Percentiles rank a stretch among this genome's conserved stretches.
These are phyloP conservation scores for Penicillium sp. DNA, from an alignment of 2,329 filamentous ascomycete genomes.

Conservation along the genomic window DNA sequence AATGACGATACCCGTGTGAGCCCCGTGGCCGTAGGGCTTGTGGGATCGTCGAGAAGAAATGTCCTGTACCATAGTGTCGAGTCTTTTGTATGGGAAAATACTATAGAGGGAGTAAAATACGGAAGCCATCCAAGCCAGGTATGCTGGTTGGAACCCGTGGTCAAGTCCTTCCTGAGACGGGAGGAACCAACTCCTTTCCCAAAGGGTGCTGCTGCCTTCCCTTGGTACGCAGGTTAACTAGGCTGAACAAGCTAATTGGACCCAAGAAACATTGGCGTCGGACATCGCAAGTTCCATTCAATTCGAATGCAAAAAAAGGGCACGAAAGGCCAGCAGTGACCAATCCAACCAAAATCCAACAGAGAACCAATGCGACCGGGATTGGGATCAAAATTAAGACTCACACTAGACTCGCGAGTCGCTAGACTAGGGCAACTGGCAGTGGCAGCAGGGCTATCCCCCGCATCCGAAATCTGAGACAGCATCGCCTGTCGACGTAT, in stretches of 20 bases:
- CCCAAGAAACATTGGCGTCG: neutral
- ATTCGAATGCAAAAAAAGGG: neutral
- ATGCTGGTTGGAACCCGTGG: neutral
- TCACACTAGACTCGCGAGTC: no score
- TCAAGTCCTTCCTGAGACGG: neutral
- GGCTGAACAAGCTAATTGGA: neutral
- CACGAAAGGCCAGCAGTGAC: neutral
- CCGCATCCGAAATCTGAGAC: neutral
- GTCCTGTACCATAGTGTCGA: no score
- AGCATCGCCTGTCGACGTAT: neutral
- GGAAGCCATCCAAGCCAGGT: no score
- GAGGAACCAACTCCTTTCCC: neutral
- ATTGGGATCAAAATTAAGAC: neutral
- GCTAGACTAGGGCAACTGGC: no score
- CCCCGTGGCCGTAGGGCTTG: neutral
- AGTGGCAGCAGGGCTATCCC: neutral
- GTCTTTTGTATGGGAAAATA: no score
- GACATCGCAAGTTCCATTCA: neutral
- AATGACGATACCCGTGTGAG: neutral
- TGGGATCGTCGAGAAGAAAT: neutral
- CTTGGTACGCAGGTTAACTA: neutral
- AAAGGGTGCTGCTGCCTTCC: neutral
- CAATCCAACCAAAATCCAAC: neutral
- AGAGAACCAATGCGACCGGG: neutral
- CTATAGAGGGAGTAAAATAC: neutral